Base-by-base conservation (phyloP, 164 flowering plant genomes). In the Stephania yunnanensis region DNA sequence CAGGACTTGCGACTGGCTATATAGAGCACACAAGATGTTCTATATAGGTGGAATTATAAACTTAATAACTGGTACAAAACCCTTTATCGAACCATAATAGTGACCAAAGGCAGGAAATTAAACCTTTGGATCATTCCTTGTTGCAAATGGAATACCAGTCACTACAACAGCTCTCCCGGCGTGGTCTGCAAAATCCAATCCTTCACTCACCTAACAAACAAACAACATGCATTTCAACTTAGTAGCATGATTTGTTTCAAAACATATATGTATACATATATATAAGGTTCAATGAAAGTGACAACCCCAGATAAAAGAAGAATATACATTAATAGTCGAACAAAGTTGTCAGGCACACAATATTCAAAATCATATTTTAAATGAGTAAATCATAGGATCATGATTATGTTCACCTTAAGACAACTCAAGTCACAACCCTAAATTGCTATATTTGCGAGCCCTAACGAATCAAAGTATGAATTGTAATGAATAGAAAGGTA, bases 151-250 rank as follows among this genome's bases (percentile, higher is more conserved):
- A 80, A 95, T 74, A 71, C 99, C 99, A 84, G 91, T 90, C 74
- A 95, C 71, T 25, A 95, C 81, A 66, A 95, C 99, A 76, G 98
- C 99, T 84, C 99, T 89, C 71, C 98, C 99, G 81, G 95, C 95
- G 81, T 86, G 91, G 78, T 95, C 99, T 67, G 98, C 91, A 90
- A 95, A 95, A 85, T 95, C 99, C 78, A 95, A 79, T 68, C 99
- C 99, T 86, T 95, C 99, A 81, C 99, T 95, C 50, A 95, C 99
- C 99, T 95, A 82, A 70, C 36, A 76, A 70, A 71, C 29, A 15
- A 79, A 73, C 22, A n/a, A 70, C 42, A 46, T 30, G n/a, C 65
- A 58, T 52, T 44, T 17, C 9, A 2, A 70, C 22, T 17, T 70
- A 8, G n/a, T 70, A 25, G 46, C 19, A 44, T 44, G 25, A 36